These are phyloP conservation scores for Phytophthora meadii DNA, from an alignment of 352 stramenopile species.

Conservation along the genomic window DNA sequence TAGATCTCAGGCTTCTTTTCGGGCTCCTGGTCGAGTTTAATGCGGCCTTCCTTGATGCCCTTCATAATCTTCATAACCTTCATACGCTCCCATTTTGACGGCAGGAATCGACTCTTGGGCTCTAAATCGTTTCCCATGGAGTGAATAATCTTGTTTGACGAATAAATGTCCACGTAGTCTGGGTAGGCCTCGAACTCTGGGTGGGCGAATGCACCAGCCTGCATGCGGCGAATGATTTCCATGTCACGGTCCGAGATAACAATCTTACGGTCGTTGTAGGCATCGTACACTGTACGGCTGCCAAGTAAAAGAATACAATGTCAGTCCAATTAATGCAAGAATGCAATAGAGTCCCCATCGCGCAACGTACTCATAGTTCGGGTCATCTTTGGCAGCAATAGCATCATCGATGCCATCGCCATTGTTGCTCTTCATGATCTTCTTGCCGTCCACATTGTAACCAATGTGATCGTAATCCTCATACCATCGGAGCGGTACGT, in stretches of 20 bases:
- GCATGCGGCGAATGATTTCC: constrained; percentile 98
- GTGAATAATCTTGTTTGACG: constrained; percentile 89
- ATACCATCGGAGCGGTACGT: constrained; percentile 99
- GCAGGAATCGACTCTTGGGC: constrained; percentile 95
- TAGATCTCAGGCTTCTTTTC: constrained; percentile 93
- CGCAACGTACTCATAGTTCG: constrained; percentile 90
- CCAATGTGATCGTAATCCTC: constrained; percentile 99
- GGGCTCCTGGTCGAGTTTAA: constrained; percentile 92
- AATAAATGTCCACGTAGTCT: constrained; percentile 92
- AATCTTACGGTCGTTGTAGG: constrained; percentile 98
- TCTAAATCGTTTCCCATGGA: constrained; percentile 88
- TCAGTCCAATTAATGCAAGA: constrained; percentile 13
- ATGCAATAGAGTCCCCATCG: background rate
- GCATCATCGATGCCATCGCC: constrained; percentile 91
- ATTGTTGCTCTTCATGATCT: constrained; percentile 94
- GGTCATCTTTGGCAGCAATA: constrained; percentile 90
- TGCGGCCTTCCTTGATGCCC: constrained; percentile 96
- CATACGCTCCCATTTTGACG: constrained; percentile 98
- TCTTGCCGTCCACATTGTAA: constrained; percentile 97
- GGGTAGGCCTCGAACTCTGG: constrained; percentile 93
- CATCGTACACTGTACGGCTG: constrained; percentile 97
- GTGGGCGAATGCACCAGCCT: constrained; percentile 92
- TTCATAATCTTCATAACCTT: constrained; percentile 98
- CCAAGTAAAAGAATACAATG: constrained; percentile 15
- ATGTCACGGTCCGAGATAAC: constrained; percentile 96